Conservation (phyloP, 148 eudicot species). For the Nyssa sinensis region DNA sequence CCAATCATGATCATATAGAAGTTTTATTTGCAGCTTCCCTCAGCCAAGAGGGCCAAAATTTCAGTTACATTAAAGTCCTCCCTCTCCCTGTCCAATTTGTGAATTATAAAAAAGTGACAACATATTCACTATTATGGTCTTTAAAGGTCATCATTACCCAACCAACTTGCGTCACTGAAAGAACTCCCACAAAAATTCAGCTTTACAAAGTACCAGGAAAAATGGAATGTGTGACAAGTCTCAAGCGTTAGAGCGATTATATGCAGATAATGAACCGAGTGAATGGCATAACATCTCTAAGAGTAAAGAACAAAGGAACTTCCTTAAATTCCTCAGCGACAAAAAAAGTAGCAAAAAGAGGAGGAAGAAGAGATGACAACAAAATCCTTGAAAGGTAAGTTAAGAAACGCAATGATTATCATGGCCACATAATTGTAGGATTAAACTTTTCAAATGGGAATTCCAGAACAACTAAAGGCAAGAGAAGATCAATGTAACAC, state of each 20-base stretch:
- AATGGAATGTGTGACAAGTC: not conserved
- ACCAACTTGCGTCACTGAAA: not conserved
- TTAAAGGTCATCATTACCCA: not conserved
- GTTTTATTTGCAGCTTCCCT: not conserved
- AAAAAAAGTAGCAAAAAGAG: no score
- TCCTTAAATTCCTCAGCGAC: not conserved
- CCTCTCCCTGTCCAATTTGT: no score
- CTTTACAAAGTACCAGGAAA: not conserved
- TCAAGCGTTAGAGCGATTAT: not conserved
- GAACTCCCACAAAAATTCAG: not conserved
- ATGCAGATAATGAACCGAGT: not conserved
- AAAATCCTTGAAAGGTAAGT: not conserved
- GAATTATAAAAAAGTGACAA: not conserved
- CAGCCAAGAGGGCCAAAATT: not conserved
- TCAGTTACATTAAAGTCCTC: not conserved
- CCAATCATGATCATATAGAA: not conserved
- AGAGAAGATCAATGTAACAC: no score
- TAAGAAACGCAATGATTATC: not conserved
- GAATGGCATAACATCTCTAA: not conserved
- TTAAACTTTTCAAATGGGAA: not conserved
- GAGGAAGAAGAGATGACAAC: not conserved
- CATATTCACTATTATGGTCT: not conserved
- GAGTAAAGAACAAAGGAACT: not conserved
- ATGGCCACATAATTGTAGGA: not conserved
- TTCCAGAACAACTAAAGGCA: not conserved